A percentile compares a stretch with the other conserved stretches of the same genome.
Evolutionary conservation across 2,329 filamentous ascomycete genomes (phyloP).

Genomic region (Cladosporium sp.): DNA sequence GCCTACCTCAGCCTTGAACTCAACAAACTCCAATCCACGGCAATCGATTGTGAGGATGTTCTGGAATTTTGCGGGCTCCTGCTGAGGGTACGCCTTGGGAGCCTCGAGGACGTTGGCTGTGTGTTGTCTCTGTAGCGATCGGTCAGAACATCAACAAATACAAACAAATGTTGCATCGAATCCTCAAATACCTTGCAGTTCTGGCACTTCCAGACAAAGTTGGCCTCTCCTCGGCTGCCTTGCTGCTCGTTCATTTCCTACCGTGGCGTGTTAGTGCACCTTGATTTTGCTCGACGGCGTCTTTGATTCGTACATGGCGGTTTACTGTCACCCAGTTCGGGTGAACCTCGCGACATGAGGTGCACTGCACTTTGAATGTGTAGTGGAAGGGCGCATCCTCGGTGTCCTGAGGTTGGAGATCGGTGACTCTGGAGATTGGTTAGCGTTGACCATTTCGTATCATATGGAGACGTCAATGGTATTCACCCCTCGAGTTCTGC

Average conservation of each 20-base stretch:
- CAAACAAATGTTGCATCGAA: background rate
- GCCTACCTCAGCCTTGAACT: conserved; percentile 81
- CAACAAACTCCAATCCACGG: conserved; percentile 82
- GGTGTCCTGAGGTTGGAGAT: conserved; percentile 78
- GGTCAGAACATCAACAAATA: background rate
- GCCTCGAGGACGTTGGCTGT: conserved; percentile 75
- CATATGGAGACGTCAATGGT: background rate
- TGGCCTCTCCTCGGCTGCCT: conserved; percentile 89
- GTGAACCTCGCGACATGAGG: conserved; percentile 89
- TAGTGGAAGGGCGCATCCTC: conserved; percentile 84
- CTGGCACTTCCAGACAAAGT: conserved; percentile 99
- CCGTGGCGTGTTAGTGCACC: background rate
- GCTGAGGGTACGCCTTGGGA: conserved; percentile 64
- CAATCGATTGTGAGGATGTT: conserved; percentile 90
- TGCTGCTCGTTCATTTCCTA: conserved; percentile 88
- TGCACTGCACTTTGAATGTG: conserved; percentile 96
- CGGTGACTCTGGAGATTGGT: conserved; percentile 63
- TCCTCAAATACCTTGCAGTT: conserved; percentile 72
- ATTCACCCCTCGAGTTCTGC: conserved; percentile 64
- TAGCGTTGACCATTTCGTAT: background rate
- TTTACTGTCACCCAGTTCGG: conserved; percentile 79
- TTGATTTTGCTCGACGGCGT: background rate
- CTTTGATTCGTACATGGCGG: conserved; percentile 64
- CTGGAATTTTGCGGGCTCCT: conserved; percentile 65
- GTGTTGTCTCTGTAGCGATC: conserved; percentile 60